A percentile compares a stretch with the other conserved stretches of the same genome.
Conservation (phyloP, 331 rosid genomes). For the Acacia pycnantha region DNA sequence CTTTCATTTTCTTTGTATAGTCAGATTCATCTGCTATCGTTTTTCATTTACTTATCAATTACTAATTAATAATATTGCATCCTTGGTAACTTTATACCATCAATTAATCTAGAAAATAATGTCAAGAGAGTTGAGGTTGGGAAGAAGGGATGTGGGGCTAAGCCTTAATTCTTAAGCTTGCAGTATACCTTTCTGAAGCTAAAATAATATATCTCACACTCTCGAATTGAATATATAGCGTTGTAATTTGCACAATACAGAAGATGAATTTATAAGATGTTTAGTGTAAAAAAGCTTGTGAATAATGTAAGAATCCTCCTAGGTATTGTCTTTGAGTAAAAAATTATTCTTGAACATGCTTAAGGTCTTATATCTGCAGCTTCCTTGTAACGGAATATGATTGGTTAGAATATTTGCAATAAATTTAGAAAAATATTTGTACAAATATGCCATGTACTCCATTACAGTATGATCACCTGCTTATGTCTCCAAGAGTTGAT, state of each 20-base stretch:
- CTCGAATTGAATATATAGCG: neutral
- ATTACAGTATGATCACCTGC: neutral
- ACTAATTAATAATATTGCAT: constrained; percentile 4
- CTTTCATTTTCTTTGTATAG: constrained; percentile 16
- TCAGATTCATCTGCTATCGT: constrained; percentile 3
- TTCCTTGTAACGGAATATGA: neutral
- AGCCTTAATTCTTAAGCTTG: neutral
- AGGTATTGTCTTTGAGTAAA: neutral
- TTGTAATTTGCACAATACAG: neutral
- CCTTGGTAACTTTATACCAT: constrained; percentile 16
- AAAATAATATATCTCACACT: neutral
- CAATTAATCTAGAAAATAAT: neutral
- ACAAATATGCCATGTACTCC: neutral
- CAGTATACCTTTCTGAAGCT: neutral
- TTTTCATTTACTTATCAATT: constrained; percentile 17
- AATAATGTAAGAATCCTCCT: neutral
- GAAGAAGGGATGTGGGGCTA: neutral
- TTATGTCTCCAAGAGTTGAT: too few relatives aligned
- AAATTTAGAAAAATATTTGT: neutral
- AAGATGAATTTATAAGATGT: neutral
- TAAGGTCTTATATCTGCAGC: neutral
- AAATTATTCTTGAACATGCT: neutral
- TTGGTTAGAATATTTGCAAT: neutral
- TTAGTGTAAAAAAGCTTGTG: neutral
- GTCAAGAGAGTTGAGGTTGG: neutral